Base-by-base conservation (phyloP, 306 rosid genomes). In the Cicer cuneatum region DNA sequence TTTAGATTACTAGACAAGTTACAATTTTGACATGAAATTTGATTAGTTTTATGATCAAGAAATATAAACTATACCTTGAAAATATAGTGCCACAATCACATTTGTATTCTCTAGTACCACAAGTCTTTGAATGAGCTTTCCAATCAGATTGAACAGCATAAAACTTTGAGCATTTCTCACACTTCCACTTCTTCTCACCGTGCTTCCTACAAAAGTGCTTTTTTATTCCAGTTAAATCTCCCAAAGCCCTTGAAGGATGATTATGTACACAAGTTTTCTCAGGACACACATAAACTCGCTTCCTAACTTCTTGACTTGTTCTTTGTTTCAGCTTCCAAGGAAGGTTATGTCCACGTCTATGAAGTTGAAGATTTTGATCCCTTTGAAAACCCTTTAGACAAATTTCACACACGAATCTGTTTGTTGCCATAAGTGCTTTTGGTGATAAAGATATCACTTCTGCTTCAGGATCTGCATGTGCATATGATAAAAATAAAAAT, bases 291-390 rank as follows among this genome's bases (percentile, higher is more conserved):
- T 90, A 92, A 13, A 92, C 98, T 19, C 96, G 71, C 80, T 92
- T 92, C 76, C 71, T 92, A 7, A 79, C 38, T 62, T 92, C 98
- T 46, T 90, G 88, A 74, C 75, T 87, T 2, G 88, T 84, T 43
- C 98, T 84, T 54, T 92, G 98, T 84, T 92, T 92, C 4, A 92
- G 85, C 87, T 90, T 92, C 98, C 98, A 92, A 4, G 98, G 98
- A 51, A 92, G 98, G 69, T 92, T 92, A 38, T 92, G 97, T 5
- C 97, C 97, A 1, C 97, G 76, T 56, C 96, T 39, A 65, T 92
- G 97, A 10, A 92, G 93, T 72, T 92, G 98, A 46, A 92, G 93
- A 68, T 92, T 92, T 69, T 92, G 98, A 79, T 92, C 98, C 81
- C 98, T 85, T 66, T 92, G 97, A 52, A 89, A 92, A 5, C 96